Conservation (phyloP, 2,329 filamentous ascomycete genomes). For the Samsoniella hepiali region DNA sequence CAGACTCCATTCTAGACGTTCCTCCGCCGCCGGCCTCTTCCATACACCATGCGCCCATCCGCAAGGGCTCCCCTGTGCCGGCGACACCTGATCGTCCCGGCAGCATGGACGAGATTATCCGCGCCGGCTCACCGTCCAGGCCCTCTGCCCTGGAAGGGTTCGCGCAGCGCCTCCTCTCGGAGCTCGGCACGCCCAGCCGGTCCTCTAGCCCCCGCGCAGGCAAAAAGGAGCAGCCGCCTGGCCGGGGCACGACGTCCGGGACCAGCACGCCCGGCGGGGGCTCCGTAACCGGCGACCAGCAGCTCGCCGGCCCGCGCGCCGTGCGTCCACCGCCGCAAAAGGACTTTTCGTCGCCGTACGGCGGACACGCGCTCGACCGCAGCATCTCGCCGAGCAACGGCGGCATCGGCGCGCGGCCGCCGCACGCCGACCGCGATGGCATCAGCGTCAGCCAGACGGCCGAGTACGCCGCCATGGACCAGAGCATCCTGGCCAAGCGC, state of each 20-base stretch:
- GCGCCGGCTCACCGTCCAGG: conserved; percentile 50
- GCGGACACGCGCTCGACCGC: conserved; percentile 31
- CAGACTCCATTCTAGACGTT: conserved; percentile 46
- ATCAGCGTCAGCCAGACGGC: conserved; percentile 50
- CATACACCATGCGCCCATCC: conserved; percentile 19
- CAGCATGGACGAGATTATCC: conserved; percentile 42
- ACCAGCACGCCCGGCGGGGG: conserved; percentile 30
- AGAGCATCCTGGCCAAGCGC: conserved; percentile 55
- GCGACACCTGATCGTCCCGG: conserved; percentile 39
- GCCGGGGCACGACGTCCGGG: conserved; percentile 26
- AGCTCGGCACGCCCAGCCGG: conserved; percentile 53
- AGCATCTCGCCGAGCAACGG: conserved; percentile 42
- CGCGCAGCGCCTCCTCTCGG: conserved; percentile 60
- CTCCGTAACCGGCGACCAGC: conserved; percentile 27
- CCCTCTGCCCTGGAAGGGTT: conserved; percentile 58
- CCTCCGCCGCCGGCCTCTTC: conserved; percentile 19
- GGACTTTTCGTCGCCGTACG: conserved; percentile 33
- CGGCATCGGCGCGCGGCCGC: conserved; percentile 26
- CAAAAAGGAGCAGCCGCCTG: conserved; percentile 41
- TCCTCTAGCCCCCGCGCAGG: conserved; percentile 46
- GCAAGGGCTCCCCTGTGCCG: conserved; percentile 30
- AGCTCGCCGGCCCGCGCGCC: conserved; percentile 26
- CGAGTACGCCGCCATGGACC: conserved; percentile 62
- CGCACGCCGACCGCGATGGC: conserved; percentile 32
- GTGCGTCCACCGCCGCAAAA: conserved; percentile 38